Evolutionary conservation across 2,329 filamentous ascomycete species (phyloP).

Genomic region (Hypoxylon sp.): DNA sequence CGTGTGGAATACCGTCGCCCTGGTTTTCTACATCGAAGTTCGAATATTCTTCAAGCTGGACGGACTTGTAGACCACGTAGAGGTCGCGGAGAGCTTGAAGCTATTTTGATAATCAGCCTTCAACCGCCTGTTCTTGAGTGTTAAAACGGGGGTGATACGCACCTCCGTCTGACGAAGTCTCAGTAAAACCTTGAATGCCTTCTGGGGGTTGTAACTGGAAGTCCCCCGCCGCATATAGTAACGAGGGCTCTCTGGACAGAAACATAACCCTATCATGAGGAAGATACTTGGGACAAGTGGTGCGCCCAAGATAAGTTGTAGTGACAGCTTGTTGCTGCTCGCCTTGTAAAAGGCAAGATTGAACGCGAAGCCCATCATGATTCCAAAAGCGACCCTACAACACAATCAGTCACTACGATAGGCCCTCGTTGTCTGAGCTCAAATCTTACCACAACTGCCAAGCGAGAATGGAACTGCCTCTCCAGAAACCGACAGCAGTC

Average conservation of each 20-base stretch:
- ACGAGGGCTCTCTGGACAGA: constrained; percentile 59
- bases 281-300: constrained; percentile 56
- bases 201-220: constrained; percentile 55
- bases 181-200: constrained; percentile 55
- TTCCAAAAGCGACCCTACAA: constrained; percentile 49
- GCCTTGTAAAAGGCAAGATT: constrained; percentile 57
- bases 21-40: constrained; percentile 24
- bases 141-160: neutral
- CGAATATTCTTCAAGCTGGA: constrained; percentile 46
- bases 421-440: neutral
- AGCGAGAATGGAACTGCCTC: constrained; percentile 63
- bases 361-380: constrained; percentile 48
- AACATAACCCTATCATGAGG: constrained; percentile 55
- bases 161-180: constrained; percentile 58
- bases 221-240: constrained; percentile 58
- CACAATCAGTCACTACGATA: constrained; percentile 5
- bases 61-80: constrained; percentile 58
- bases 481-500: constrained; percentile 63
- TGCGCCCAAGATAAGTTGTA: constrained; percentile 56
- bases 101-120: constrained; percentile 37
- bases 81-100: constrained; percentile 61
- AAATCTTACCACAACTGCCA: constrained; percentile 59
- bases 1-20: constrained; percentile 28
- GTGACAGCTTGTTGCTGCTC: constrained; percentile 38
- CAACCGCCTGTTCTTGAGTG: neutral